Percentiles rank a stretch among this genome's conserved stretches.
Evolutionary conservation across 2,329 filamentous ascomycete species (phyloP).

Genomic region (Verticillium klebahnii): DNA sequence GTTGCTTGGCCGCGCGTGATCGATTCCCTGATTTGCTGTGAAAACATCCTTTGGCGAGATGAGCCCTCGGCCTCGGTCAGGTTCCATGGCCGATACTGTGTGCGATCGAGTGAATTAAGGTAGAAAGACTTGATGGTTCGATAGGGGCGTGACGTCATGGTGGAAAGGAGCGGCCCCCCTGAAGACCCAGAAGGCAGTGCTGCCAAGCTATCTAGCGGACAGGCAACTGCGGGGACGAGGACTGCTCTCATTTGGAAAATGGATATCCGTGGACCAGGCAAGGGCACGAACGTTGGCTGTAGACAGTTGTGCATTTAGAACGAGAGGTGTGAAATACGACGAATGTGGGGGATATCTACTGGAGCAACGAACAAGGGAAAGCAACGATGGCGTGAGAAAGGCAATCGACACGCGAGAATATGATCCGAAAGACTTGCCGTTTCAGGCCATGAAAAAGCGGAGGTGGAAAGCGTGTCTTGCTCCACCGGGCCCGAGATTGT

Average conservation of each 20-base stretch:
- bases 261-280: too few relatives aligned
- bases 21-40: background rate
- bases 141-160: background rate
- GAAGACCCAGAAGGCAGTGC: background rate
- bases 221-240: background rate
- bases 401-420: background rate
- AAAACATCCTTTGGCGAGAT: background rate
- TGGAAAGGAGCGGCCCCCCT: background rate
- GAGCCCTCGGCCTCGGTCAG: background rate
- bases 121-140: background rate
- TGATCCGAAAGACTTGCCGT: background rate
- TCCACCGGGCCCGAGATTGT: background rate
- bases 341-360: background rate
- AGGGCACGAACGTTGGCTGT: too few relatives aligned
- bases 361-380: background rate
- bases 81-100: background rate
- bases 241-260: background rate
- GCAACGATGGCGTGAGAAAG: background rate
- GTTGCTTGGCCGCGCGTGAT: background rate
- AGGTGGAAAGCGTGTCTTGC: background rate
- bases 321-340: too few relatives aligned
- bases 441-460: background rate
- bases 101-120: background rate
- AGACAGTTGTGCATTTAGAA: too few relatives aligned
- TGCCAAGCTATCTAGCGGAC: background rate